Evolutionary conservation across 1,284 basidiomycete genomes (phyloP), one percentile per base, ranked within the genome.

Genomic region (Ustanciosporium gigantosporum): DNA sequence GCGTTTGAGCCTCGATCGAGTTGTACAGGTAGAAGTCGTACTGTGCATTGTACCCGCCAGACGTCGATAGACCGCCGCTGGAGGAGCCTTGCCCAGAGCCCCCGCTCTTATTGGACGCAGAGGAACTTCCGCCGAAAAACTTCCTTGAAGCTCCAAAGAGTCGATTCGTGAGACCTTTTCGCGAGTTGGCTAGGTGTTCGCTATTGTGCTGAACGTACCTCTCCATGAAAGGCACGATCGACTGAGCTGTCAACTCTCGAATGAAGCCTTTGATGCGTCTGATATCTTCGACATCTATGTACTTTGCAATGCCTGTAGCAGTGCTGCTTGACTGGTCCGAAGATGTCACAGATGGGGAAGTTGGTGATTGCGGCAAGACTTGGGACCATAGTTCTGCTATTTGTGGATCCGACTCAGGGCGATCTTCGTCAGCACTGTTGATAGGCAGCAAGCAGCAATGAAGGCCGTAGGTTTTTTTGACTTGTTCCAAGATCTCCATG

Each of bases 211-310:
- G 76, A 1, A 95, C 88, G 71, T 87, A 88, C 66, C 88, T 88
- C 80, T 98, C 94, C 90, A 98, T 92, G 87, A 89, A 96, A 0
- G 94, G 94, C 3, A 97, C 80, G 25, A 98, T 81, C 68, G 88
- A 92, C 84, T 91, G 91, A 4, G 88, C 87, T 2, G 91, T 84
- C 65, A 97, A 88, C 76, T 97, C 94, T 35, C 93, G 84, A 5
- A 91, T 84, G 66, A 97, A 91, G 34, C 85, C 84, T 0, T 87
- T 87, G 20, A 89, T 85, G 52, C 86, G 84, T 52, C 88, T 84
- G 9, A 92, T 88, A 78, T 97, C 93, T 36, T 83, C 82, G 50
- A 89, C 85, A 6, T 82, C 82, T 75, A 95, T 80, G 25, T 39
- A 23, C 15, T 16, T 23, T 2, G 42, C 68, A 16, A 44, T 9